Conservation (phyloP, 2,329 filamentous ascomycete species). For the Penicillium sp. region DNA sequence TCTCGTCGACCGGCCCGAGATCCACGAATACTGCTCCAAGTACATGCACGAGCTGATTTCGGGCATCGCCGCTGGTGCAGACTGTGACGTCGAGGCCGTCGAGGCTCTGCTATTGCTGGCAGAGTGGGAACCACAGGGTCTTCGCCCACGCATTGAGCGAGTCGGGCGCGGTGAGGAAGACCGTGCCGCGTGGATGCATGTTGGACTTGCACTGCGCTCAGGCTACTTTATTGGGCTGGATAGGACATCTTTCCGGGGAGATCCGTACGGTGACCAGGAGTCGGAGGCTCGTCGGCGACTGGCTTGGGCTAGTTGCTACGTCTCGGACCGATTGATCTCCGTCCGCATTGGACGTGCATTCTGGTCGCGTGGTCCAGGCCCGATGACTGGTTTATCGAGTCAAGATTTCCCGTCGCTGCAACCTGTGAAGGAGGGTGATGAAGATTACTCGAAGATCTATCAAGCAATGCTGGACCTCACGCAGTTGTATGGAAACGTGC, state of each 20-base stretch:
- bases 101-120: conserved; percentile 70
- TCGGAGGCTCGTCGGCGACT: conserved; percentile 65
- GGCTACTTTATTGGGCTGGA: conserved; percentile 72
- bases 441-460: conserved; percentile 69
- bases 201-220: conserved; percentile 68
- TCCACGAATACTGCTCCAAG: conserved; percentile 67
- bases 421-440: conserved; percentile 59
- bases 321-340: conserved; percentile 68
- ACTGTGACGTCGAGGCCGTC: conserved; percentile 69
- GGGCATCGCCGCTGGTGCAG: conserved; percentile 65
- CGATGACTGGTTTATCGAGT: conserved; percentile 64
- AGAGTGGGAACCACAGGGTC: conserved; percentile 71
- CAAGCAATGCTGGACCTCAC: conserved; percentile 72
- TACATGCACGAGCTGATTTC: conserved; percentile 72
- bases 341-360: conserved; percentile 72
- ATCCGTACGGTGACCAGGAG: conserved; percentile 60
- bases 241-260: conserved; percentile 65
- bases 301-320: conserved; percentile 70
- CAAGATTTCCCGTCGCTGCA: conserved; percentile 69
- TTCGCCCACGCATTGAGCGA: conserved; percentile 60
- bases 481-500: conserved; percentile 71
- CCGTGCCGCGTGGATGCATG: conserved; percentile 75
- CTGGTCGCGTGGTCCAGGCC: conserved; percentile 71
- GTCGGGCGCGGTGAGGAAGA: conserved; percentile 74
- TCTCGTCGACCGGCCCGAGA: conserved; percentile 62